A percentile compares a stretch with the other conserved stretches of the same genome.
phyloP scores from a whole-genome alignment of 2,329 filamentous ascomycete species.

The Trematosphaeria pertusa region DNA sequence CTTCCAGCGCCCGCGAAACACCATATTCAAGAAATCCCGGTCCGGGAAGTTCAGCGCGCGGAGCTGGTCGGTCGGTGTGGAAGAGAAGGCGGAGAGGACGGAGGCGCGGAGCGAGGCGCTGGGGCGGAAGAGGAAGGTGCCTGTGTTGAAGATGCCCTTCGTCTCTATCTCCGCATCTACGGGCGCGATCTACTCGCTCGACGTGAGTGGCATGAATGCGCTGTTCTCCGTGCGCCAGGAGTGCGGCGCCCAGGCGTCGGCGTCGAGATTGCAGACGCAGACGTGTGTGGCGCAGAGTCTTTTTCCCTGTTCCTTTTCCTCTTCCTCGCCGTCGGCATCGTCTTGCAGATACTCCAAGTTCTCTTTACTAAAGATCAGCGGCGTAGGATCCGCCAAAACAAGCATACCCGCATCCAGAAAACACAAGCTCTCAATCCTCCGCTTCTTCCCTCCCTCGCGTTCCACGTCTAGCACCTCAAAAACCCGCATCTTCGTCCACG shows the following conservation, averaged over 20 bases:
- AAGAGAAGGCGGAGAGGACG: constrained; percentile 52
- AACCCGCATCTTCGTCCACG: constrained; percentile 63
- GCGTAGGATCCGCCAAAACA: constrained; percentile 50
- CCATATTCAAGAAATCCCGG: constrained; percentile 61
- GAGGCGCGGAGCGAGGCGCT: constrained; percentile 45
- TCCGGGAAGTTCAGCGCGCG: constrained; percentile 59
- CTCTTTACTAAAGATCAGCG: constrained; percentile 50
- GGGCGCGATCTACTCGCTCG: constrained; percentile 38
- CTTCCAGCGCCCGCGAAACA: constrained; percentile 55
- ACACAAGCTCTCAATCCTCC: constrained; percentile 52
- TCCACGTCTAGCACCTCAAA: constrained; percentile 50
- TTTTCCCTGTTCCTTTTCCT: constrained; percentile 27
- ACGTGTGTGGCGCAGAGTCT: constrained; percentile 58
- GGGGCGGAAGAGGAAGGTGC: constrained; percentile 60
- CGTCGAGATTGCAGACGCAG: constrained; percentile 61
- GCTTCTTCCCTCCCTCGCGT: constrained; percentile 25
- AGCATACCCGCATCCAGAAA: constrained; percentile 63
- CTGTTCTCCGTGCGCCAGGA: constrained; percentile 59
- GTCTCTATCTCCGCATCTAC: constrained; percentile 46
- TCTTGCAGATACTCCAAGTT: constrained; percentile 45
- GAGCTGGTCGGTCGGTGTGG: constrained; percentile 42
- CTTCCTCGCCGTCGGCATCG: too few relatives aligned
- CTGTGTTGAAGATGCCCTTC: constrained; percentile 58
- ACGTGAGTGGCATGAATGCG: constrained; percentile 53
- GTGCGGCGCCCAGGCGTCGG: constrained; percentile 58